Conservation (phyloP, 2,329 filamentous ascomycete genomes). For the Arthrobotrys entomopaga region DNA sequence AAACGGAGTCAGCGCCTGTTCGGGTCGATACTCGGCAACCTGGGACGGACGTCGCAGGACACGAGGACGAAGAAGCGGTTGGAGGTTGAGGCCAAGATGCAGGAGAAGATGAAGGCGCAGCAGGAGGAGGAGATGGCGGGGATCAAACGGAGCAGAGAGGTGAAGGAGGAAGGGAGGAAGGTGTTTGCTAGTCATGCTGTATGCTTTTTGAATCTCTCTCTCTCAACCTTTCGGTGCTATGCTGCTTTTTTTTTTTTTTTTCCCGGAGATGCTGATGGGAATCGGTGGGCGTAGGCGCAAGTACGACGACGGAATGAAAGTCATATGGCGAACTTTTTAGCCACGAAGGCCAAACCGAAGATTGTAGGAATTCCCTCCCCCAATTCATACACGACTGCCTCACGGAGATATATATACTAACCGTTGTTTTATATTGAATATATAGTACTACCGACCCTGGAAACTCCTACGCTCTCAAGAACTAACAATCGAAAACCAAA, state of each 20-base stretch:
- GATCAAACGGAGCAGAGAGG: slow-evolving; percentile 34
- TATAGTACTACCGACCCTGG: slow-evolving; percentile 54
- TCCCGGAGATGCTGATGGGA: background rate
- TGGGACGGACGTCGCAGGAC: slow-evolving; percentile 48
- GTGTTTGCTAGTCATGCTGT: slow-evolving; percentile 49
- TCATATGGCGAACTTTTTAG: slow-evolving; percentile 54
- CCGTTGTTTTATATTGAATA: slow-evolving; percentile 6
- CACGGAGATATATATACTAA: background rate
- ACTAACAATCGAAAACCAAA: slow-evolving; percentile 48
- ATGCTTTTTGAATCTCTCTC: too few species aligned
- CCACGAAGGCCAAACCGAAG: slow-evolving; percentile 43
- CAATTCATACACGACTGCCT: background rate
- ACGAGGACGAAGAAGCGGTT: slow-evolving; percentile 45
- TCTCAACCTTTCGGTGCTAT: too few species aligned
- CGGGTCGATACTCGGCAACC: slow-evolving; percentile 51
- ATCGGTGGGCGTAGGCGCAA: slow-evolving; percentile 23
- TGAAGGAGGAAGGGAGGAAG: slow-evolving; percentile 49
- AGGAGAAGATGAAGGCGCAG: slow-evolving; percentile 50
- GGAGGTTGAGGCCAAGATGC: slow-evolving; percentile 53
- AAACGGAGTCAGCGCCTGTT: slow-evolving; percentile 47
- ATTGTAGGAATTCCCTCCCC: slow-evolving; percentile 20
- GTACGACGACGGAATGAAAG: slow-evolving; percentile 41
- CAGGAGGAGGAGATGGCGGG: slow-evolving; percentile 46
- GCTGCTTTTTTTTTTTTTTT: too few species aligned
- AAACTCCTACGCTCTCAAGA: slow-evolving; percentile 54